phyloP scores from a whole-genome alignment of 805 yeast species.

The Nakazawaea ishiwadae region DNA sequence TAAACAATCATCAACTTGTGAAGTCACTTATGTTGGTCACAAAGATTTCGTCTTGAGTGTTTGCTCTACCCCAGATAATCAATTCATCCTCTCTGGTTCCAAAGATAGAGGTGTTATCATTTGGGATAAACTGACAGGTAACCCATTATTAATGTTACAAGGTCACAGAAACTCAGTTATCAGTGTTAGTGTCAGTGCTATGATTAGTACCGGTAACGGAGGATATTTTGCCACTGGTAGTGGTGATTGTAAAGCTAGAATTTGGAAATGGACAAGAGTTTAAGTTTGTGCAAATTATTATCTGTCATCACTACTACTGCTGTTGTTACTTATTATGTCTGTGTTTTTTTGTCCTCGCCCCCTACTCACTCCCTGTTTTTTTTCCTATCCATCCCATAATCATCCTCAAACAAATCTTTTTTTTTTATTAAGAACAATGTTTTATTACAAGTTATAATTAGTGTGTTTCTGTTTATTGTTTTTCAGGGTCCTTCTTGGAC shows the following conservation, averaged over 20 bases:
- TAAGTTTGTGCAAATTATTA: not conserved
- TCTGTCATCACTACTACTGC: not conserved
- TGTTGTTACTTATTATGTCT: not conserved
- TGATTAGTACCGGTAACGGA: conserved; percentile 49
- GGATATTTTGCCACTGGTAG: conserved; percentile 95
- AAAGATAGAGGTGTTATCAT: conserved; percentile 96
- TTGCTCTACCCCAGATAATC: conserved; percentile 89
- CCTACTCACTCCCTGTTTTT: not conserved
- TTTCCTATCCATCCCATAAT: too few species aligned
- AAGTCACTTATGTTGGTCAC: conserved; percentile 92
- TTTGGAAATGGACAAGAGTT: conserved; percentile 69
- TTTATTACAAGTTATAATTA: not conserved
- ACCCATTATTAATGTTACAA: conserved; percentile 90
- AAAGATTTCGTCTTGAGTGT: conserved; percentile 93
- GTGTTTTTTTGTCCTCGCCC: not conserved
- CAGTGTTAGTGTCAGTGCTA: conserved; percentile 86
- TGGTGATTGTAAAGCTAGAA: conserved; percentile 96
- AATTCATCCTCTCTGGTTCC: conserved; percentile 89
- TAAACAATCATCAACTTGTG: conserved; percentile 56
- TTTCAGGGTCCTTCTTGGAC: too few species aligned
- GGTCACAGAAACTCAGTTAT: conserved; percentile 96
- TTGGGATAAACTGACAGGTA: conserved; percentile 93
- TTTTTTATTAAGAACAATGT: too few species aligned
- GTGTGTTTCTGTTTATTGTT: not conserved
- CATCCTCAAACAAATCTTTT: too few species aligned